Base-by-base conservation (phyloP, 768 basidiomycete species). In the Pholiota conissans region DNA sequence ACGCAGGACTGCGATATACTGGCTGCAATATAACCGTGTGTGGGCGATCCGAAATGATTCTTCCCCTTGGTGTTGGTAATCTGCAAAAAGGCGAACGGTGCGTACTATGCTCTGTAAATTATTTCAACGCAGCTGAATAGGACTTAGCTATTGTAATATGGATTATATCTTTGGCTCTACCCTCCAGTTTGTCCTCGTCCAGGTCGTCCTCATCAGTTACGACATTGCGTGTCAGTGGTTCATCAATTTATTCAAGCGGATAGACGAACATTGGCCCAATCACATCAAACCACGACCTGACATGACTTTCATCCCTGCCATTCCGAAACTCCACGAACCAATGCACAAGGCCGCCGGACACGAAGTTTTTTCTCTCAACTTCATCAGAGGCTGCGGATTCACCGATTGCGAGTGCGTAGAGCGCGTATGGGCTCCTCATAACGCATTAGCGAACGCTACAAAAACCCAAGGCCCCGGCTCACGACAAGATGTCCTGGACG, bases 381-480 rank as follows among this genome's bases (percentile, higher is more conserved):
- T n/a, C n/a, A n/a, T n/a, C n/a, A n/a, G n/a, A n/a, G n/a, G n/a
- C n/a, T n/a, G n/a, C n/a, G n/a, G n/a, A n/a, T n/a, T n/a, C n/a
- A n/a, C n/a, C n/a, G 73, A 74, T 53, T 64, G 72, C 0, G 74
- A 79, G 49, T 69, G 58, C 0, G 66, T 70, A 0, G 76, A 79
- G 39, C 60, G 66, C 0, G 59, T 62, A 0, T 79, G 78, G 78
- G 42, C 70, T 0, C 49, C 35, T 0, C 49, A 66, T 8, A 74
- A 76, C 52, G 52, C 56, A 0, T 58, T 63, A 0, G 69, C 69
- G 0, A 57, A 63, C 2, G 67, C 70, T 20, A 76, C 73, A 0
- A 63, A n/a, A n/a, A n/a, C n/a, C n/a, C n/a, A n/a, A n/a, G n/a
- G n/a, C n/a, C n/a, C n/a, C n/a, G n/a, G n/a, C 65, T 5, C 71